These are phyloP conservation scores for Pecoramyces ruminantium DNA, from an alignment of 192 early-diverging fungal genomes.

Conservation along the genomic window DNA sequence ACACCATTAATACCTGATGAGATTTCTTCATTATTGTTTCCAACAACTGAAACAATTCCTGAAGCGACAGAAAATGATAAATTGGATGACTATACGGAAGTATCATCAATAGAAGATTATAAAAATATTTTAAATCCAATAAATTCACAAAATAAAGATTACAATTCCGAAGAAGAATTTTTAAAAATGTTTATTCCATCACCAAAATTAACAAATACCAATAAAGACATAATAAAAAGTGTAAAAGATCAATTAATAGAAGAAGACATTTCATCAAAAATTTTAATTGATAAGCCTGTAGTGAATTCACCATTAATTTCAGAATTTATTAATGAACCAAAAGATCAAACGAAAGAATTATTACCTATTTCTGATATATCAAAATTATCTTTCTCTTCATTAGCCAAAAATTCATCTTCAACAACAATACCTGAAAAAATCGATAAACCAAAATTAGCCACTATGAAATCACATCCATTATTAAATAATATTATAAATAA, in stretches of 20 bases:
- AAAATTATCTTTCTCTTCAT: too few relatives aligned
- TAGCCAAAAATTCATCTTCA: too few relatives aligned
- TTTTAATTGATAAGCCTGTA: neutral
- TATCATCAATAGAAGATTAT: neutral
- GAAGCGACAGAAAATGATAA: too few relatives aligned
- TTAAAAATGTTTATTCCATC: neutral
- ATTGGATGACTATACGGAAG: too few relatives aligned
- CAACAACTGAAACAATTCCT: too few relatives aligned
- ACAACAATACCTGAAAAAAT: too few relatives aligned
- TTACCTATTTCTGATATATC: too few relatives aligned
- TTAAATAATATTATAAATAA: too few relatives aligned
- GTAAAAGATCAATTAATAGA: neutral
- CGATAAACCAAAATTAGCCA: too few relatives aligned
- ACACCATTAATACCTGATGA: too few relatives aligned
- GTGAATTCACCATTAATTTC: neutral
- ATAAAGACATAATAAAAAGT: neutral
- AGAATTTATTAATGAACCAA: neutral
- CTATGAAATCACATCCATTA: too few relatives aligned
- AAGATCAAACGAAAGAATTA: neutral
- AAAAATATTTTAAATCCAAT: neutral
- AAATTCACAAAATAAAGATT: neutral
- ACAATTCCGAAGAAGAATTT: neutral
- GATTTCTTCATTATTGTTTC: too few relatives aligned
- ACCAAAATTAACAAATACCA: neutral
- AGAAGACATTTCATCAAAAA: neutral